Evolutionary conservation across 208 protist genomes (phyloP).

Genomic region (Vickermania ingenoplastis): DNA sequence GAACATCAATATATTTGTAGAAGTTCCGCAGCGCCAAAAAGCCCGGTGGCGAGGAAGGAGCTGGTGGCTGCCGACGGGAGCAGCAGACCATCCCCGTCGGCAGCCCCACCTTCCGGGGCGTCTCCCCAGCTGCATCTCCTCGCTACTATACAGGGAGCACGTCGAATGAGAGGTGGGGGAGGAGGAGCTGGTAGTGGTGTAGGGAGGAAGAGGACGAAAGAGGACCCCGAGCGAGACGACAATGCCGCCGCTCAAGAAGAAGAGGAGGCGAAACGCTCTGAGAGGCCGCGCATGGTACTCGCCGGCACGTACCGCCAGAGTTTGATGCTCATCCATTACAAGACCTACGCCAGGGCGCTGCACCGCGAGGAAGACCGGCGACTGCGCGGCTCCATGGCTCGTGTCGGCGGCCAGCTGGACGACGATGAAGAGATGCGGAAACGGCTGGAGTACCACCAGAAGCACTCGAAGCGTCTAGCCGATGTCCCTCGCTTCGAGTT

Average conservation of each 20-base stretch:
- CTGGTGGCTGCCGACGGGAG: too few relatives aligned
- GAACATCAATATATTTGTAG: constrained; percentile 33
- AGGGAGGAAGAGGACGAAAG: background rate
- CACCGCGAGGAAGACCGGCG: constrained; percentile 39
- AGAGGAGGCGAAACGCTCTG: too few relatives aligned
- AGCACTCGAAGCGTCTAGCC: constrained; percentile 1
- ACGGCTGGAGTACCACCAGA: background rate
- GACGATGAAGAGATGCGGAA: background rate
- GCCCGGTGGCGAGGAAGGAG: too few relatives aligned
- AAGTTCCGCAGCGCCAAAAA: background rate
- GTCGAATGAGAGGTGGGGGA: too few relatives aligned
- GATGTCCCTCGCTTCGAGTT: constrained; percentile 35
- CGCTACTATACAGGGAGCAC: too few relatives aligned
- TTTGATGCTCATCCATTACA: constrained; percentile 66
- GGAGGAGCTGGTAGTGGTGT: background rate
- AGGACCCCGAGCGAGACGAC: background rate
- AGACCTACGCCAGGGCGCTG: constrained; percentile 65
- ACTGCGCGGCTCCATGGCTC: constrained; percentile 10
- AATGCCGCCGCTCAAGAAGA: background rate
- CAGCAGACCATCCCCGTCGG: too few relatives aligned
- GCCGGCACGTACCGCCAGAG: constrained; percentile 79
- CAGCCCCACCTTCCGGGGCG: too few relatives aligned
- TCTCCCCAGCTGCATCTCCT: too few relatives aligned
- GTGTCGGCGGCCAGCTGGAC: constrained; percentile 6
- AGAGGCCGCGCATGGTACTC: too few relatives aligned